Base-by-base conservation (phyloP, 257 asterid genomes). In the Striga asiatica region DNA sequence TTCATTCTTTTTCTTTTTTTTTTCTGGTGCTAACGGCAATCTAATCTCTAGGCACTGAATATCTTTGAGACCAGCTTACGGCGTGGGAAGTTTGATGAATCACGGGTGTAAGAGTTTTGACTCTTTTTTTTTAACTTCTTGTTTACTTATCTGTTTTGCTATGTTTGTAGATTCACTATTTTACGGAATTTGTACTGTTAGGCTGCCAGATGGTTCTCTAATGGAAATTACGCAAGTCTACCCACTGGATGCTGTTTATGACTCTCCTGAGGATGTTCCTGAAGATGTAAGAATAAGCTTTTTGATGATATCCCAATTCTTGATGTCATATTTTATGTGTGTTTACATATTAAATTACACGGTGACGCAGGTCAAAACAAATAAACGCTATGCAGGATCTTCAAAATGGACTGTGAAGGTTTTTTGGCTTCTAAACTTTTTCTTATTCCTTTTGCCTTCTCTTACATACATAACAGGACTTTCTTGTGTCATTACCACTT, bases 381-480 rank as follows among this genome's bases (percentile, higher is more conserved):
- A 88, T 74, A 92, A 92, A 69, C 93, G 99, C 21, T 92, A 92
- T 65, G 69, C 97, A 0, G 94, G 95, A 54, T 79, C 85, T 56
- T 32, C 95, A 46, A 92, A 83, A 2, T 92, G 99, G 99, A 92
- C 99, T 6, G 97, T 92, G 55, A 82, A 79, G 99, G 99, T 92
- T 66, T 92, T 66, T 61, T 37, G 18, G 6, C 45, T 58, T 61
- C 23, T 16, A 19, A 43, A 18, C 5, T 39, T 39, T 11, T 14
- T 39, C 32, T 2, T 37, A 9, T 12, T 37, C 1, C 3, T 10
- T 32, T 32, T 10, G 38, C 6, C 0, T 3, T 3, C 11, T 32
- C 2, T 32, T 8, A 32, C 8, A 5, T n/a, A 32, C 2, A 10
- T 7, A 32, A 32, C 11, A 2, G 11, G 2, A 32, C 4, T 35